Conservation (phyloP, 176 grass and related monocot species). For the Tillandsia fasciculata region DNA sequence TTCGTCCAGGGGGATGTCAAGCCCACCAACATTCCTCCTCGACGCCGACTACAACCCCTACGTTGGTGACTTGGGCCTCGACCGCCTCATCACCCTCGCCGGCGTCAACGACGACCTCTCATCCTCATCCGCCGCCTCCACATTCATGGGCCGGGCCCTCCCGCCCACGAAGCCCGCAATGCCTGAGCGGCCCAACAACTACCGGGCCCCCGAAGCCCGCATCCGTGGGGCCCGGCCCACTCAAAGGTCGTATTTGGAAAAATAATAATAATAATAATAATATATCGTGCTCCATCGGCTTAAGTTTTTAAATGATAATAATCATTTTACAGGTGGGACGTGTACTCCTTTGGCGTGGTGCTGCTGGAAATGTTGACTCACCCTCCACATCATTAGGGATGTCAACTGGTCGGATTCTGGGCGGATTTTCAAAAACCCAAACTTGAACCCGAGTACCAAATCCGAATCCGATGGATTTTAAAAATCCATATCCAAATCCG, state of each 20-base stretch:
- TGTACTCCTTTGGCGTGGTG: conserved; percentile 66
- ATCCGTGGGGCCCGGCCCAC: conserved; percentile 3
- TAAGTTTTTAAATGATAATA: too few species aligned
- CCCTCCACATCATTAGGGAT: conserved; percentile 17
- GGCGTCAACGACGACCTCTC: conserved; percentile 17
- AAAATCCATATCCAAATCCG: too few species aligned
- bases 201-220: conserved; percentile 57
- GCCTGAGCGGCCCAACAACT: conserved; percentile 27
- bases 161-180: conserved; percentile 28
- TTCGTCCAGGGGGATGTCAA: conserved; percentile 80
- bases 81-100: conserved; percentile 45
- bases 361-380: conserved; percentile 62
- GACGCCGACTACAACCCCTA: conserved; percentile 54
- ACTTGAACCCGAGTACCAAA: too few species aligned
- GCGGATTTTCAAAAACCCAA: too few species aligned
- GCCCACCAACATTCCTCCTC: conserved; percentile 86
- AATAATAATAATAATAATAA: too few species aligned
- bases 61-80: conserved; percentile 71
- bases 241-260: conserved; percentile 24
- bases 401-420: too few species aligned
- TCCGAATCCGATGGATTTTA: too few species aligned
- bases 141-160: conserved; percentile 31
- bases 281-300: too few species aligned
- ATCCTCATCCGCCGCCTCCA: conserved; percentile 7
- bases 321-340: conserved; percentile 34